Base-by-base conservation (phyloP, 192 early-diverging fungal species). In the Coemansia aciculifera region DNA sequence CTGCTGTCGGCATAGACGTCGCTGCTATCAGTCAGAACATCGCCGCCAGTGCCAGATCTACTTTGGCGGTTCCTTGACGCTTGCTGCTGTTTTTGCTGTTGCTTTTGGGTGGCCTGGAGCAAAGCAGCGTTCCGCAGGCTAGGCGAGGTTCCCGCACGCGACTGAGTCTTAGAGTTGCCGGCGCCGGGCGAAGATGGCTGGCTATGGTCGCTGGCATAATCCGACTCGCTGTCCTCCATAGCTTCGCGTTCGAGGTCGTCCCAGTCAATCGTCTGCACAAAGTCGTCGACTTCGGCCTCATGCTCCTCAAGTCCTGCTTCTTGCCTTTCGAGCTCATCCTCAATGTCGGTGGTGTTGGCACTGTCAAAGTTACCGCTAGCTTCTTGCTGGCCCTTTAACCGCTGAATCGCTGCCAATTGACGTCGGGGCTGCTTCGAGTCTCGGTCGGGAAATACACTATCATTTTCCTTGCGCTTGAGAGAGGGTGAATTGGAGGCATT, bases 181-280 rank as follows among this genome's bases (percentile, higher is more conserved):
- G 49, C 62, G 6, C 63, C 48, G 24, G 73, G 38, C n/a, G 63
- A 61, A 19, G 59, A 62, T 3, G 65, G 34, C 31, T 48, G 59
- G 38, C 64, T 49, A 21, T 46, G 9, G 27, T 49, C 64, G 0
- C 61, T 44, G 32, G 51, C 56, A 23, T 39, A 63, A 48, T 81
- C 85, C 23, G 77, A 80, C 71, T 86, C 73, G 72, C 64, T 75
- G 44, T 73, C 78, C 12, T 64, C 72, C 78, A 81, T 81, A 3
- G 71, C 65, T 63, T 87, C 85, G 37, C 84, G 83, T 40, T 89
- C 88, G 61, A 84, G 65, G 40, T 87, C 75, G 52, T 86, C 81
- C 65, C 85, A 87, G 60, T 87, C 79, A 40, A 82, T 67, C 19
- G 80, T 84, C 54, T 86, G 83, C 23, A 91, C 71, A 64, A 89